Base-by-base conservation (phyloP, 208 protist species). In the Leishmania guyanensis region DNA sequence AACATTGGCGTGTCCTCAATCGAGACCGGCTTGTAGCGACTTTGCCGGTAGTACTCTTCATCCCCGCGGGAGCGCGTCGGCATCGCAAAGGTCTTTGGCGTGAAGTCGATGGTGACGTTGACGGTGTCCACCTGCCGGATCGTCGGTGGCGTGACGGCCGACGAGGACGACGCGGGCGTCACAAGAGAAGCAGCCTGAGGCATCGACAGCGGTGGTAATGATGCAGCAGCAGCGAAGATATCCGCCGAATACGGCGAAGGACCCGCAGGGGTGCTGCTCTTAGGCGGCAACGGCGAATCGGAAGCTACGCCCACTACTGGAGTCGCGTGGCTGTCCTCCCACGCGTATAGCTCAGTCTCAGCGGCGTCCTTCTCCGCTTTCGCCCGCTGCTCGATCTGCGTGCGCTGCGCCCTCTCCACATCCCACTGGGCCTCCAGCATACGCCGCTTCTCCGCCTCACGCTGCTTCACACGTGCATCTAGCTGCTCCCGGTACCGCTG, bases 1-100 rank as follows among this genome's bases (percentile, higher is more conserved):
- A 97, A 98, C 89, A 98, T 95, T 20, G 96, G 96, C 65, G 92
- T 97, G 81, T 98, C 96, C 85, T 97, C 92, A n/a, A 98, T 89
- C 16, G 87, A 92, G 14, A 95, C 91, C 16, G 96, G 96, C 80
- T 97, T 97, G 90, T 98, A 98, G 84, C 94, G 92, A 77, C 94
- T 97, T 77, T 92, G 88, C 46, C 94, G 94, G 83, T 98, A 98
- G 89, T 96, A 96, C 78, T 97, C 94, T 70, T 98, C 94, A 77
- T 98, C 96, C 22, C 93, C 93, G 65, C 94, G 91, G 6, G 94
- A 96, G 48, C 95, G 94, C 12, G 90, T 93, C 4, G 95, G 95
- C 84, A 97, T 90, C 71, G 91, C 75, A 17, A 90, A 82, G 22
- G 87, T 80, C 83, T 96, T 95, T 26, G 95, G 93, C 43, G 95